These are phyloP conservation scores for Plasmodium coatneyi DNA, from an alignment of 169 alveolate species.

Conservation along the genomic window DNA sequence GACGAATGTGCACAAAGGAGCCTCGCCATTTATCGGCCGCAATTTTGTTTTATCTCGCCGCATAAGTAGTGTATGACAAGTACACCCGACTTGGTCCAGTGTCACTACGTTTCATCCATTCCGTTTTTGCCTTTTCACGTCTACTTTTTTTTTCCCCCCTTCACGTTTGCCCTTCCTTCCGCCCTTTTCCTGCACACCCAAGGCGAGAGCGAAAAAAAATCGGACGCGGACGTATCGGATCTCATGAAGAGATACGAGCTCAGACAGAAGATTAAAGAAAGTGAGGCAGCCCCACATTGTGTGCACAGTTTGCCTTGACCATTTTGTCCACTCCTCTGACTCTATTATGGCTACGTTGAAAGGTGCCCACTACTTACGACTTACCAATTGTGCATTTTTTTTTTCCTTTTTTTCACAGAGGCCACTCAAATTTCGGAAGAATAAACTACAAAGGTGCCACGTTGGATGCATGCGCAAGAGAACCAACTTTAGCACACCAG, in stretches of 20 bases:
- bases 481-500: background rate
- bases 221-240: constrained; percentile 26
- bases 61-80: background rate
- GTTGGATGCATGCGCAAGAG: background rate
- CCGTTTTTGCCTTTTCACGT: background rate
- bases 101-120: background rate
- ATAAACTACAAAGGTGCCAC: background rate
- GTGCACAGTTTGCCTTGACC: background rate
- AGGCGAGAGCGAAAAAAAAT: constrained; percentile 69
- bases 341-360: background rate
- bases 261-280: constrained; percentile 74
- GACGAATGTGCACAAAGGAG: background rate
- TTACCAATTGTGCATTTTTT: background rate
- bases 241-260: constrained; percentile 72
- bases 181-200: constrained; percentile 6
- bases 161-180: background rate
- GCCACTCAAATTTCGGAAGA: constrained; percentile 75
- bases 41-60: background rate
- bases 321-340: background rate
- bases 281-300: constrained; percentile 4
- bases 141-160: background rate
- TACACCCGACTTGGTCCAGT: background rate
- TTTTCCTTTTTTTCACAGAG: constrained; percentile 15
- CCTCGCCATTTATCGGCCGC: background rate
- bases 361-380: background rate